Base-by-base conservation (phyloP, 1,139 yeast species). In the Entelexis paramagnoliae region DNA sequence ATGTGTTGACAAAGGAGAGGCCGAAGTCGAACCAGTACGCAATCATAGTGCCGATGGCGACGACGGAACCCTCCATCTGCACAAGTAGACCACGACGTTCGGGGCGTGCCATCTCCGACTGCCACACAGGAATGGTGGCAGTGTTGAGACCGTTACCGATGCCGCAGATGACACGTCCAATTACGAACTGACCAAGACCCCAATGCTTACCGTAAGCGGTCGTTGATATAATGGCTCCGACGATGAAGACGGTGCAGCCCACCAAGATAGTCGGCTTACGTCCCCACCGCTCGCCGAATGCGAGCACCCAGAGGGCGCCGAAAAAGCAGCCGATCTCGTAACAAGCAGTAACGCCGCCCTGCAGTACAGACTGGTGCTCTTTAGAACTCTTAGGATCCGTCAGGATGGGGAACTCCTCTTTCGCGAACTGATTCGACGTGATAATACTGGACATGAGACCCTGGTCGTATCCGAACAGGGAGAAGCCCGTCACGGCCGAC, bases 1-100 rank as follows among this genome's bases (percentile, higher is more conserved):
- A 58, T 28, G 55, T 51, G 46, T 59, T 63, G 53, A 78, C 77
- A 62, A 78, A 82, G 10, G 83, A 78, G 53, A 83, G 73, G 22
- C 91, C 93, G 62, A 80, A 84, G 64, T 81, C 89, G 57, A 81
- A 69, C 93, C 93, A 83, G 71, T 83, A 83, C 16, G 88, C 83
- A 63, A 83, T 70, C 64, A 79, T 73, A 48, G 85, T 80, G 61
- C 89, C 88, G 50, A 81, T 69, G 46, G 85, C 85, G 58, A 81
- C 78, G 51, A 80, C 76, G 26, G 86, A 78, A 62, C 84, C 86
- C 68, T 81, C 85, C 64, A 81, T 69, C 61, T 75, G 75, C 66
- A 59, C 74, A 53, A 78, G 64, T 53, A 72, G 71, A 56, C 85
- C 85, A 64, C 85, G 72, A 19, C 73, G 74, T 42, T 68, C 69